These are phyloP conservation scores for Puccinia sorghi DNA, from an alignment of 1,284 basidiomycete genomes.

Conservation along the genomic window DNA sequence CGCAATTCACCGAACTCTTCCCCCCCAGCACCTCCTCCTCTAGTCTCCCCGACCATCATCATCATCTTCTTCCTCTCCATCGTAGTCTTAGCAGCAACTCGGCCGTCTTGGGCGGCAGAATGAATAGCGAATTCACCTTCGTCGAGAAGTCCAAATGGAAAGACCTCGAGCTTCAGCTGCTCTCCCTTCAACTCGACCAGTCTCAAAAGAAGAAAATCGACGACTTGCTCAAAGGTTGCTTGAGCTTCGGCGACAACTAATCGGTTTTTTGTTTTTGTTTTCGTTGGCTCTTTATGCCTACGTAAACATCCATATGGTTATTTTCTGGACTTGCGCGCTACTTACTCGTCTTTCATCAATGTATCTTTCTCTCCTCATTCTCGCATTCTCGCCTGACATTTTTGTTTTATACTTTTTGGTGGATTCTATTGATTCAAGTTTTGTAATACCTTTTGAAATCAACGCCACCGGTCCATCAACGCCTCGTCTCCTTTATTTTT, in stretches of 20 bases:
- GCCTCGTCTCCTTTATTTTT: no score
- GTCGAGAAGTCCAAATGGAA: constrained; percentile 36
- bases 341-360: no score
- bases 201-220: constrained; percentile 17
- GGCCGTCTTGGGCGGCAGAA: not conserved
- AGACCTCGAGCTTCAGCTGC: constrained; percentile 18
- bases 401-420: no score
- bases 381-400: no score
- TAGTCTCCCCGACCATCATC: not conserved
- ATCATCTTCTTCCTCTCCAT: not conserved
- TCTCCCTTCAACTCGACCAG: constrained; percentile 23
- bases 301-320: no score
- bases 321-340: no score
- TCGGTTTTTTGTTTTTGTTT: not conserved
- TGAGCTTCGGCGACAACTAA: constrained; percentile 18
- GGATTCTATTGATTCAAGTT: no score
- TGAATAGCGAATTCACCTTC: constrained; percentile 22
- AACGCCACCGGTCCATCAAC: no score
- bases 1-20: not conserved
- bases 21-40: not conserved
- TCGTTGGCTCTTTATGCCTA: not conserved
- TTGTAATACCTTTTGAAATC: no score
- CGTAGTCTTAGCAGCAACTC: not conserved
- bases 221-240: constrained; percentile 28
- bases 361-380: no score